Evolutionary conservation across 306 rosid genomes (phyloP).

Genomic region (Oxytropis ochrocephala): DNA sequence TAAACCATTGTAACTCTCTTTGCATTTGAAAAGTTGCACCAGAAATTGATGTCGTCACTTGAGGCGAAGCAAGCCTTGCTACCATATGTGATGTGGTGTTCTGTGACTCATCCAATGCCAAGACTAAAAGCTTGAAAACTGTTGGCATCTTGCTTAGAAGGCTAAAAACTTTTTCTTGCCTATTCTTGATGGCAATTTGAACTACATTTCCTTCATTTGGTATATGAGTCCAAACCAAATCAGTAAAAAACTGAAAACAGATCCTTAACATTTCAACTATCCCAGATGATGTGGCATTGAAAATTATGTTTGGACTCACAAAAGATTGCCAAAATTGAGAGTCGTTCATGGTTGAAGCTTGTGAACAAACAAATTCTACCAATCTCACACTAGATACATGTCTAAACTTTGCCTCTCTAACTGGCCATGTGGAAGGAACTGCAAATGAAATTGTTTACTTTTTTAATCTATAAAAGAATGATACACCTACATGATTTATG

Average conservation of each 20-base stretch:
- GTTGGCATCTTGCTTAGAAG: slow-evolving; percentile 34
- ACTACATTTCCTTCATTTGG: slow-evolving; percentile 28
- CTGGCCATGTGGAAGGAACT: slow-evolving; percentile 38
- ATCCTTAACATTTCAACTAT: slow-evolving; percentile 37
- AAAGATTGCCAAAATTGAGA: slow-evolving; percentile 25
- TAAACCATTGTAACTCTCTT: slow-evolving; percentile 44
- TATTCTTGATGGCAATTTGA: slow-evolving; percentile 31
- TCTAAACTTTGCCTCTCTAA: slow-evolving; percentile 39
- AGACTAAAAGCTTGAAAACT: slow-evolving; percentile 15
- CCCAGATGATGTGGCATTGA: slow-evolving; percentile 31
- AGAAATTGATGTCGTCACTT: slow-evolving; percentile 27
- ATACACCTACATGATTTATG: background rate
- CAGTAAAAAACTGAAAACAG: slow-evolving; percentile 36
- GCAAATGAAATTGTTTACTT: slow-evolving; percentile 20
- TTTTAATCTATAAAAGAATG: background rate
- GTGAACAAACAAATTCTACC: slow-evolving; percentile 26
- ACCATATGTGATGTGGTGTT: slow-evolving; percentile 46
- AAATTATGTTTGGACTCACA: slow-evolving; percentile 7
- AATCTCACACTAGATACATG: slow-evolving; percentile 33
- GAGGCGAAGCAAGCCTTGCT: slow-evolving; percentile 36
- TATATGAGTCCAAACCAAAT: slow-evolving; percentile 31
- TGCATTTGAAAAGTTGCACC: slow-evolving; percentile 61
- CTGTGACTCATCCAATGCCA: slow-evolving; percentile 20
- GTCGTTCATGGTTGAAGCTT: slow-evolving; percentile 3
- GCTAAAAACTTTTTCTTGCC: slow-evolving; percentile 42